Base-by-base conservation (phyloP, 2,329 filamentous ascomycete species). In the Tothia fuscella region DNA sequence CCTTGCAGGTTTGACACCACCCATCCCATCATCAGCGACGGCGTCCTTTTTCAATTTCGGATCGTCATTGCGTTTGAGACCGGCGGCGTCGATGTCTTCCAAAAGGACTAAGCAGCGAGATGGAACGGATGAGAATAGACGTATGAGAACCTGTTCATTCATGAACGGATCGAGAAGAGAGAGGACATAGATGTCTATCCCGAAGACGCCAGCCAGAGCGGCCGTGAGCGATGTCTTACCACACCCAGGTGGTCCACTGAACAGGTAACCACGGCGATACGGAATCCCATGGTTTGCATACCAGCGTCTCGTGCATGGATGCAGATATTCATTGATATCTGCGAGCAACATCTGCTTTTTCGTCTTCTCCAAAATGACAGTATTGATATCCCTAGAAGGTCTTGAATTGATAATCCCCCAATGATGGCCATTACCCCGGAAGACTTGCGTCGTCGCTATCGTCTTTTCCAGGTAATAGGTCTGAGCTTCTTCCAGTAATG, bases 211-310 rank as follows among this genome's bases (percentile, higher is more conserved):
- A 6, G 66, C 66, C 1, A 69, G 51, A 1, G 67, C 64, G 40
- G 60, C 62, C 13, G 50, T 55, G 31, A 63, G 84, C 82, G 21
- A 52, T 2, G 76, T 82, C 60, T 89, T 91, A 12, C 84, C 83
- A 0, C 82, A 88, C 1, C 84, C 83, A 0, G 83, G 83, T 0
- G 84, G 84, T 0, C 86, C 86, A 48, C 87, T 69, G n/a, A 93
- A 32, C 38, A 93, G 71, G 53, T 91, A 93, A 0, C 86, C 87
- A 4, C 86, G 71, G 10, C 86, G 74, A 56, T 93, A 93, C 0
- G 87, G 86, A 24, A 93, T 89, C 1, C 87, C 86, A 5, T 85
- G 73, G 50, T 85, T 82, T 0, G 80, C 70, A 55, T 94, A 93
- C 84, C 85, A 93, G 14, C 78, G 68, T 1, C 76, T 73, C 0